These are phyloP conservation scores for Trypanosoma congolense DNA, from an alignment of 208 protist genomes.

Conservation along the genomic window DNA sequence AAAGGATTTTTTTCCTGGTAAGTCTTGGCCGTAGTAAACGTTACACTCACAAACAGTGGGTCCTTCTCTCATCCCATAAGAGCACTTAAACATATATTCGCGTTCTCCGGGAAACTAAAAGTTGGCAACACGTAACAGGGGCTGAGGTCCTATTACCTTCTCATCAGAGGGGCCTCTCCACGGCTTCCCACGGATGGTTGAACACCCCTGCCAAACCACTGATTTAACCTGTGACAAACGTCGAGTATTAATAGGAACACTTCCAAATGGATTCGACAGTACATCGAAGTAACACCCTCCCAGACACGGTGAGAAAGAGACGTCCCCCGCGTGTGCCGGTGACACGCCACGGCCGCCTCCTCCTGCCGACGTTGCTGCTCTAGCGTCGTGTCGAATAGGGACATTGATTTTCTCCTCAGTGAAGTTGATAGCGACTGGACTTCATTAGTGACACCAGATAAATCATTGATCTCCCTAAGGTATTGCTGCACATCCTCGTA, in stretches of 20 bases:
- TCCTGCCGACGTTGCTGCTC: slow-evolving; percentile 29
- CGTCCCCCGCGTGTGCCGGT: background rate
- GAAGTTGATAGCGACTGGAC: background rate
- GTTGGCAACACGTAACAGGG: no score
- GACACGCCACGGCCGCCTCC: slow-evolving; percentile 21
- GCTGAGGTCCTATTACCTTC: no score
- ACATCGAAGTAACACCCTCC: slow-evolving; percentile 13
- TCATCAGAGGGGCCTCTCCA: no score
- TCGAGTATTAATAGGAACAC: slow-evolving; percentile 31
- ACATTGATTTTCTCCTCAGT: slow-evolving; percentile 5
- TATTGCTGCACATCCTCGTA: slow-evolving; percentile 53
- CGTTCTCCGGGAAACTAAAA: no score
- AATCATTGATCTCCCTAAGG: slow-evolving; percentile 27
- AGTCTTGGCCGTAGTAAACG: no score
- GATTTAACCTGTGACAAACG: slow-evolving; percentile 28
- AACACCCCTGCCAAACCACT: slow-evolving; percentile 39
- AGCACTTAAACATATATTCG: no score
- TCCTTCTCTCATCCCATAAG: no score
- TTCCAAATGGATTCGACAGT: slow-evolving; percentile 33
- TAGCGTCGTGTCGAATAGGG: slow-evolving; percentile 45
- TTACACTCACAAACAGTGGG: no score
- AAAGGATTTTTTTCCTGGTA: no score
- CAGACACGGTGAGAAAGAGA: slow-evolving; percentile 4
- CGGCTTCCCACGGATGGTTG: no score
- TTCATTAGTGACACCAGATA: background rate